phyloP scores from a whole-genome alignment of 2,329 filamentous ascomycete genomes.

The Claviceps monticola region DNA sequence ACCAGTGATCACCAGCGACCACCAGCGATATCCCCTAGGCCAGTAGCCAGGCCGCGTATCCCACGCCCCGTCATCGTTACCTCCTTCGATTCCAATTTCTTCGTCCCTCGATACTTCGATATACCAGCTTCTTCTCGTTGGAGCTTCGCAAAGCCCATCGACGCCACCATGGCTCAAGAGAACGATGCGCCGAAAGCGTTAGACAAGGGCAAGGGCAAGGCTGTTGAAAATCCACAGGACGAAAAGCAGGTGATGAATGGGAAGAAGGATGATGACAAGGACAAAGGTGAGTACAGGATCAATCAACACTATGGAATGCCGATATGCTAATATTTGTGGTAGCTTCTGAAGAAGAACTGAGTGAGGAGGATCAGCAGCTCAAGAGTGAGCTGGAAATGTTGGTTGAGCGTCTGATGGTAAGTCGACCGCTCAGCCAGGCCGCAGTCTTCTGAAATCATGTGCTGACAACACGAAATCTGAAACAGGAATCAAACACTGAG shows the following conservation, averaged over 20 bases:
- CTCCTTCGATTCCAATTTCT: conserved; percentile 5
- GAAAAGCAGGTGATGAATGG: conserved; percentile 57
- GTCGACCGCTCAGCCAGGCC: conserved; percentile 7
- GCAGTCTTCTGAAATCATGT: background rate
- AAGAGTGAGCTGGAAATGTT: conserved; percentile 98
- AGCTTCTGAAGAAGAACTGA: conserved; percentile 67
- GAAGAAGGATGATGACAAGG: conserved; percentile 62
- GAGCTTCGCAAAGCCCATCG: conserved; percentile 14
- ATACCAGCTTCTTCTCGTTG: conserved; percentile 3
- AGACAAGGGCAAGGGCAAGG: conserved; percentile 97
- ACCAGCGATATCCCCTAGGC: background rate
- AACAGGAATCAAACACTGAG: conserved; percentile 67
- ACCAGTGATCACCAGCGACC: background rate
- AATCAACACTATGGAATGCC: conserved; percentile 3
- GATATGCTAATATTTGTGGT: conserved; percentile 10
- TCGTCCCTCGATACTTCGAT: background rate
- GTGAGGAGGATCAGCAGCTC: conserved; percentile 93
- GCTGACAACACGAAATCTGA: background rate
- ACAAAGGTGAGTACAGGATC: conserved; percentile 26
- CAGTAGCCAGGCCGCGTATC: background rate
- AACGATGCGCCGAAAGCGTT: conserved; percentile 70
- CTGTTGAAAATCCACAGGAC: conserved; percentile 54
- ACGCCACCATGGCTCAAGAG: conserved; percentile 75
- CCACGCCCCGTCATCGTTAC: background rate
- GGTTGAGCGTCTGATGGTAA: conserved; percentile 81